Conservation (phyloP, 163 green algal species). For the Scenedesmus sp. region DNA sequence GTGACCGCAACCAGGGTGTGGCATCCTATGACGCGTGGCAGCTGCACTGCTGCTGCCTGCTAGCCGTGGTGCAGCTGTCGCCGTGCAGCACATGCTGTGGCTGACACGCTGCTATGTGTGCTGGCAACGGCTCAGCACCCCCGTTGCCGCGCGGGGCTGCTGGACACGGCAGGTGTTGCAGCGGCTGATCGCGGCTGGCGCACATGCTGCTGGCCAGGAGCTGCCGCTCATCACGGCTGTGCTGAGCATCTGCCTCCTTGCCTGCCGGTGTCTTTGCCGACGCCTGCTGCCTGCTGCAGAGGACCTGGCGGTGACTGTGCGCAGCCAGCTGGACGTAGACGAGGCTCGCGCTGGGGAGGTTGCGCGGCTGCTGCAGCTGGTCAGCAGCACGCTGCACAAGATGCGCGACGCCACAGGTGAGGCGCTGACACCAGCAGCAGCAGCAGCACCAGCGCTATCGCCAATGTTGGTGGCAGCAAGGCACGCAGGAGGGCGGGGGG, state of each 20-base stretch:
- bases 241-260: no score
- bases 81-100: no score
- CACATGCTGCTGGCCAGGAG: neutral
- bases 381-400: slow-evolving; percentile 5
- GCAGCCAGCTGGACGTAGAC: slow-evolving; percentile 55
- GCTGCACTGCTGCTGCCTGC: neutral
- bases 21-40: neutral
- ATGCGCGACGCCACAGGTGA: slow-evolving; percentile 32
- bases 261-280: neutral
- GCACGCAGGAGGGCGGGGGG: no score
- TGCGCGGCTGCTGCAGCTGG: slow-evolving; percentile 39
- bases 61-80: neutral
- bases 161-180: slow-evolving; percentile 31
- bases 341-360: slow-evolving; percentile 32
- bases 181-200: slow-evolving; percentile 28
- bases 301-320: slow-evolving; percentile 34
- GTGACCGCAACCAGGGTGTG: no score
- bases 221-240: neutral
- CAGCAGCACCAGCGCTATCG: neutral
- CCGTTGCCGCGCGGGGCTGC: neutral
- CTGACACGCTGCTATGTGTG: no score
- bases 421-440: neutral
- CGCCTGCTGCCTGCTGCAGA: neutral
- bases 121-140: no score
- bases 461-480: neutral